Conservation (phyloP, 2,329 filamentous ascomycete genomes). For the Thielaviopsis cerberus region DNA sequence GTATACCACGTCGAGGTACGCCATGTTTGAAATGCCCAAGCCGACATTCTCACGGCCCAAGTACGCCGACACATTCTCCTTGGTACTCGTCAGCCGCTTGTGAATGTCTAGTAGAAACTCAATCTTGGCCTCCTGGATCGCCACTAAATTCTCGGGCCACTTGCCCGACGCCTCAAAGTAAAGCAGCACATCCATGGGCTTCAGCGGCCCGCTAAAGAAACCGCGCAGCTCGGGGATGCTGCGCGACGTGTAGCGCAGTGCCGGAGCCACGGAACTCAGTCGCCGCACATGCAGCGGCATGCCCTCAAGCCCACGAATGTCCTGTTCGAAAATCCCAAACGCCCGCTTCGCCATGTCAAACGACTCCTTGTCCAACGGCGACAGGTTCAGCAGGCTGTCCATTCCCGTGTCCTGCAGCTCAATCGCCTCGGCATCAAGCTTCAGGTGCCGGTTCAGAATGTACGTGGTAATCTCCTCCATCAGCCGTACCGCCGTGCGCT, state of each 20-base stretch:
- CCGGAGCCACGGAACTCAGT: conserved; percentile 51
- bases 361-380: conserved; percentile 29
- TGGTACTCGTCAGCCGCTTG: conserved; percentile 44
- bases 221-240: conserved; percentile 23
- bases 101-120: conserved; percentile 70
- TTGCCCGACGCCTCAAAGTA: conserved; percentile 85
- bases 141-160: conserved; percentile 81
- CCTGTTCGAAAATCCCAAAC: conserved; percentile 55
- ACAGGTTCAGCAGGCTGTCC: conserved; percentile 28
- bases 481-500: conserved; percentile 43
- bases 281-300: conserved; percentile 75
- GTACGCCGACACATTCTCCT: conserved; percentile 42
- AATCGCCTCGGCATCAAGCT: conserved; percentile 35
- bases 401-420: conserved; percentile 32
- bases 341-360: conserved; percentile 54
- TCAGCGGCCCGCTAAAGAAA: conserved; percentile 9
- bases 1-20: conserved; percentile 67
- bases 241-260: conserved; percentile 56
- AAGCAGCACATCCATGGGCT: conserved; percentile 58
- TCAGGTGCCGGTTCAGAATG: conserved; percentile 51
- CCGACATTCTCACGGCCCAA: conserved; percentile 66
- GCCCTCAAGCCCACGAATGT: conserved; percentile 61
- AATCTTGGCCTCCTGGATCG: conserved; percentile 84
- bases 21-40: conserved; percentile 52
- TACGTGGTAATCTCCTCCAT: conserved; percentile 65